Base-by-base conservation (phyloP, 2,329 filamentous ascomycete species). In the Xylariaceae sp. region DNA sequence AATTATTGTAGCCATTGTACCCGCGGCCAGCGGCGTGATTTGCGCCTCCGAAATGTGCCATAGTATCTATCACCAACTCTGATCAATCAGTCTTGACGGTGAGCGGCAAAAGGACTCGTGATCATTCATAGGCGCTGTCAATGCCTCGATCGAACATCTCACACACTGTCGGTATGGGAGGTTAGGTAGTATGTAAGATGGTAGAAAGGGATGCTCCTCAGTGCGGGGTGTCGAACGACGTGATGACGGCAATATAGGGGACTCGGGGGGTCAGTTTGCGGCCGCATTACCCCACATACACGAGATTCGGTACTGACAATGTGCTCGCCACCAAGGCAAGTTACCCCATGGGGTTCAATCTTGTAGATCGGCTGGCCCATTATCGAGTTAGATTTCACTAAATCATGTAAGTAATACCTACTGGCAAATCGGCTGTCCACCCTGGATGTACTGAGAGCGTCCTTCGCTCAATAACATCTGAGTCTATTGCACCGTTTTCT, bases 201-300 rank as follows among this genome's bases (percentile, higher is more conserved):
- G 19, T 27, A 27, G 7, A 36, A 30, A 35, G 22, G 31, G 33
- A 39, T 12, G n/a, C n/a, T 12, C 18, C 42, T 30, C 10, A 18
- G 44, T 53, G 51, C 51, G 51, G 51, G 51, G 51, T 53, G 47
- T 47, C 31, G 32, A 17, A 38, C 15, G 33, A 36, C 33, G 33
- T 36, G 5, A 36, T 36, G 33, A 36, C 33, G 10, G 4, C 33
- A 36, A 36, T 10, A 36, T 15, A 15, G 33, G 33, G 33, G 33
- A 15, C 5, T 27, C 7, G 22, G 22, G 22, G 22, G 33, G 5
- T 36, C 33, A 14, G 12, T 10, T 35, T 35, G 12, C 12, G 4
- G 33, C 10, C 4, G 4, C 33, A 36, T 15, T 14, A 36, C 33
- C 33, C 33, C 33, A 15, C 22, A 27, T 27, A 27, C 22, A 27